Conservation (phyloP, 352 stramenopile species). For the Globisporangium paroecandrum region DNA sequence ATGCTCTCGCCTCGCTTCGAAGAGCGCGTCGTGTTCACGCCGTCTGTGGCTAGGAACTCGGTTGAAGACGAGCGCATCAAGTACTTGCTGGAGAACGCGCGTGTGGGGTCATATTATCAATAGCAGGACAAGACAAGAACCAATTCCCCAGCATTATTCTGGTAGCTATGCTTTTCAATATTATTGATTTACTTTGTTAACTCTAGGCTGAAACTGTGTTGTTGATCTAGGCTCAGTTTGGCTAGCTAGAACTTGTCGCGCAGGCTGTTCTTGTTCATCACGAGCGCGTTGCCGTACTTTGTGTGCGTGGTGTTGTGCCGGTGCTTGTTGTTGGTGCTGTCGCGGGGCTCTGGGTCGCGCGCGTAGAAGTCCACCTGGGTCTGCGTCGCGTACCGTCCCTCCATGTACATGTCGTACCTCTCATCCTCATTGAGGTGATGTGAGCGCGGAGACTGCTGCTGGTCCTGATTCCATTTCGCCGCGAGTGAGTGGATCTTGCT, state of each 20-base stretch:
- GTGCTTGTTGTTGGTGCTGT: conserved; percentile 47
- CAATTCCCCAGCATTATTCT: neutral
- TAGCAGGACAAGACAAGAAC: conserved; percentile 16
- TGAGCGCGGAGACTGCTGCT: conserved; percentile 3
- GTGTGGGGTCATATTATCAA: conserved; percentile 68
- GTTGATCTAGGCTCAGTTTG: neutral
- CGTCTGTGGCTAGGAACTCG: conserved; percentile 49
- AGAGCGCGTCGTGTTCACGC: conserved; percentile 51
- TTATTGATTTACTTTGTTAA: conserved; percentile 3
- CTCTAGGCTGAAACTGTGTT: neutral
- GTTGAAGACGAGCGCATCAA: conserved; percentile 57
- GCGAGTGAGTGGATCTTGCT: conserved; percentile 40
- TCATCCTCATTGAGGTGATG: conserved; percentile 10
- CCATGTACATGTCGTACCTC: conserved; percentile 53
- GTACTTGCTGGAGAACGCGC: conserved; percentile 44
- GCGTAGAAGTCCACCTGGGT: conserved; percentile 59
- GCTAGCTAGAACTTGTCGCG: conserved; percentile 43
- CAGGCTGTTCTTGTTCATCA: conserved; percentile 47
- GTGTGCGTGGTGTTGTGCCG: conserved; percentile 43
- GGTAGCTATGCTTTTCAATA: conserved; percentile 2
- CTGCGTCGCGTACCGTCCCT: conserved; percentile 52
- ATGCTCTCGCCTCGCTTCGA: conserved; percentile 75
- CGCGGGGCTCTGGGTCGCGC: conserved; percentile 41
- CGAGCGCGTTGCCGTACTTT: conserved; percentile 72
- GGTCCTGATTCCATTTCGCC: conserved; percentile 39